phyloP scores from a whole-genome alignment of 1,284 basidiomycete species.

The Volvariella surrecta region DNA sequence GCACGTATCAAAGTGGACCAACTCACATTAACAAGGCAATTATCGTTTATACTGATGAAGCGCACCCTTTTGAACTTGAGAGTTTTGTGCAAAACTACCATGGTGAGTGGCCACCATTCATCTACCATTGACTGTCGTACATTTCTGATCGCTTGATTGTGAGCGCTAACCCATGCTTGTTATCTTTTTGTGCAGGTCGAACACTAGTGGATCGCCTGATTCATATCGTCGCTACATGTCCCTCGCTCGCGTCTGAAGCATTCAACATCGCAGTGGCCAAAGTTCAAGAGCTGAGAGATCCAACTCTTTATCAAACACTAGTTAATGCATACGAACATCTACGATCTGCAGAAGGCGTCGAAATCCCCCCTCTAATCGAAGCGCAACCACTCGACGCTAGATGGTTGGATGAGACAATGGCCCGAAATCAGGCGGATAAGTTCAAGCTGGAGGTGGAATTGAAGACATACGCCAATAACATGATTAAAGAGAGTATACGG shows the following conservation, averaged over 20 bases:
- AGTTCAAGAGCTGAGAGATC: slow-evolving; percentile 55
- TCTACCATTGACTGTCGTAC: not conserved
- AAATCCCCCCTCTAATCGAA: slow-evolving; percentile 33
- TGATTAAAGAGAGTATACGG: slow-evolving; percentile 92
- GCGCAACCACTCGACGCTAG: slow-evolving; percentile 36
- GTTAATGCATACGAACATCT: slow-evolving; percentile 51
- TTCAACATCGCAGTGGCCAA: slow-evolving; percentile 54
- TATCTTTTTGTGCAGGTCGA: slow-evolving; percentile 37
- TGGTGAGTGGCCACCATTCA: slow-evolving; percentile 29
- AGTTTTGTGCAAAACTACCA: slow-evolving; percentile 56
- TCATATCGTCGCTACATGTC: slow-evolving; percentile 55
- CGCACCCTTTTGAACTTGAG: slow-evolving; percentile 76
- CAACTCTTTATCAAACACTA: slow-evolving; percentile 46
- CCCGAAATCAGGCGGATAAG: slow-evolving; percentile 55
- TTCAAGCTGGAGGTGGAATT: slow-evolving; percentile 81
- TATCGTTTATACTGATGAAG: slow-evolving; percentile 51
- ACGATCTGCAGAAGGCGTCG: slow-evolving; percentile 13
- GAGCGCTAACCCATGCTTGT: not conserved
- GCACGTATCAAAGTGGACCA: not conserved
- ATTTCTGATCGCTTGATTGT: slow-evolving; percentile 3
- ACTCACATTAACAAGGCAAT: slow-evolving; percentile 10
- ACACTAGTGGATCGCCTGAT: slow-evolving; percentile 62
- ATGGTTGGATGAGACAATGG: slow-evolving; percentile 60
- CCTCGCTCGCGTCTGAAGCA: slow-evolving; percentile 60
- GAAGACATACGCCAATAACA: slow-evolving; percentile 83